Conservation (phyloP, 192 early-diverging fungal genomes). For the Coemansia sp. region DNA sequence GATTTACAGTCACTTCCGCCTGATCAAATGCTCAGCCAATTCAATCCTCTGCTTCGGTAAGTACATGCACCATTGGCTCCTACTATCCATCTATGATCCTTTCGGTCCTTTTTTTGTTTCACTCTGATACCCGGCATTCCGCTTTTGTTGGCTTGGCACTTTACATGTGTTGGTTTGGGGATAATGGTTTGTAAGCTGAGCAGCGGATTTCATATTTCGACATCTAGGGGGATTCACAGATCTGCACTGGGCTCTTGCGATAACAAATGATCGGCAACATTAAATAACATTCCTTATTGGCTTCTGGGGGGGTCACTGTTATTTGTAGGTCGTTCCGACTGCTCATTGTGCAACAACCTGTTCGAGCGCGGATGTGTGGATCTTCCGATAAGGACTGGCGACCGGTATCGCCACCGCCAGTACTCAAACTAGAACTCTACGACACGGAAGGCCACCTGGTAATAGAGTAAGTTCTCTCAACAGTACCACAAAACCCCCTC, state of each 20-base stretch:
- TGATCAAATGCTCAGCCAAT: slow-evolving; percentile 31
- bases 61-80: not conserved
- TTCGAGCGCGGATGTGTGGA: slow-evolving; percentile 78
- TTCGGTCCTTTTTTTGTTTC: not conserved
- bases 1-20: slow-evolving; percentile 32
- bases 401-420: slow-evolving; percentile 76
- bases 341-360: slow-evolving; percentile 71
- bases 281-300: not conserved
- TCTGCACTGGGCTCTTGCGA: not conserved
- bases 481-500: not conserved
- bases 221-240: not conserved
- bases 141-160: not conserved
- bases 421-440: slow-evolving; percentile 67
- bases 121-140: not conserved
- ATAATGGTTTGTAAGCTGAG: not conserved
- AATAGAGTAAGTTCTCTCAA: slow-evolving; percentile 32
- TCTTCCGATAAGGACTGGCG: slow-evolving; percentile 81
- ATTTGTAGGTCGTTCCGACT: slow-evolving; percentile 62
- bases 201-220: not conserved
- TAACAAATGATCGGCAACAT: not conserved
- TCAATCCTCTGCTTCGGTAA: slow-evolving; percentile 47
- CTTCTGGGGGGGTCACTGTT: not conserved
- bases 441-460: slow-evolving; percentile 56
- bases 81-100: not conserved
- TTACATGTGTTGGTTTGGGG: not conserved